Percentiles rank a stretch among this genome's conserved stretches.
Conservation (phyloP, 202 grass and related monocot genomes). For the Dendrocalamus latiflorus region DNA sequence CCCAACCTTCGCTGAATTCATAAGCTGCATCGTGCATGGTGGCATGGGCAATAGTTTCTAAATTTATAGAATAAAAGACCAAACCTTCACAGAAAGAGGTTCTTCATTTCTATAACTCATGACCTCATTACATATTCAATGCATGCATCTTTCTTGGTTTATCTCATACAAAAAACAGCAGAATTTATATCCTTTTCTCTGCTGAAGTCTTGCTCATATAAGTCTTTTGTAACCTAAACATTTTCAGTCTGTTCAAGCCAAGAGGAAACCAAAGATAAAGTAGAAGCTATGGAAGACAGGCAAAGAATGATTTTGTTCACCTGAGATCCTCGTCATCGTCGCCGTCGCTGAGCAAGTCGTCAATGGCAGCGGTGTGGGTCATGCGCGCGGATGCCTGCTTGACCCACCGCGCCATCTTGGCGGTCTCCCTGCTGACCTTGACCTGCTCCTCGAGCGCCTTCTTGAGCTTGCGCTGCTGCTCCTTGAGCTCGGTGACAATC, state of each 20-base stretch:
- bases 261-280: not conserved
- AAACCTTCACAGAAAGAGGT: not conserved
- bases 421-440: no score
- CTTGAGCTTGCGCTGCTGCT: no score
- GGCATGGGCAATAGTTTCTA: not conserved
- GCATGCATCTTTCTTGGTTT: not conserved
- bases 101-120: not conserved
- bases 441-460: no score
- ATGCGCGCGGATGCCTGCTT: no score
- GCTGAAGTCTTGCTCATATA: not conserved
- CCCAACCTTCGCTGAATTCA: not conserved
- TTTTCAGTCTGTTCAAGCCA: not conserved
- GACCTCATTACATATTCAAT: not conserved
- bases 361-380: no score
- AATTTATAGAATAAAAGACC: not conserved
- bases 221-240: not conserved
- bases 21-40: not conserved
- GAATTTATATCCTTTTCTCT: not conserved
- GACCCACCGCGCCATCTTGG: no score
- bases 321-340: constrained; percentile 54
- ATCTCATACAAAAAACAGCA: not conserved
- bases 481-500: no score
- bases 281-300: not conserved
- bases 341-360: no score
- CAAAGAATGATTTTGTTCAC: constrained; percentile 19